phyloP scores from a whole-genome alignment of 1,284 basidiomycete species.

The Trametes versicolor region DNA sequence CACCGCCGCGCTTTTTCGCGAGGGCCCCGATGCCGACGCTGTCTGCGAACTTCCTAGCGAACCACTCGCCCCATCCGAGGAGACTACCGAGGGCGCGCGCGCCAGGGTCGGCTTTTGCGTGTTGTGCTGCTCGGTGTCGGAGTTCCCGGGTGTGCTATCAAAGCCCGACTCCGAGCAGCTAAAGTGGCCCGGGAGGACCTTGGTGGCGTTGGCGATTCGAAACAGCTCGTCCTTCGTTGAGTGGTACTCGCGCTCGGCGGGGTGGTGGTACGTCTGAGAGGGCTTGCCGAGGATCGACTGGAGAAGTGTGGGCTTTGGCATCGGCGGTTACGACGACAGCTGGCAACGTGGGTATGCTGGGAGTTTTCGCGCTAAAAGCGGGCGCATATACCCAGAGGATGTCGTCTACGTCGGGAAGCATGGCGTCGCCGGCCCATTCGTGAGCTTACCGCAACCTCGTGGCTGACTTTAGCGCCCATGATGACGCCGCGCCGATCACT shows the following conservation, averaged over 20 bases:
- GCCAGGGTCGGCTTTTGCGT: neutral
- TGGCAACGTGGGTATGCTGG: slow-evolving; percentile 19
- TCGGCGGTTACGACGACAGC: slow-evolving; percentile 38
- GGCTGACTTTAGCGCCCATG: slow-evolving; percentile 8
- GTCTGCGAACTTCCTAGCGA: slow-evolving; percentile 2
- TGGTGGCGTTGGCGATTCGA: slow-evolving; percentile 39
- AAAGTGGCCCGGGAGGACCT: slow-evolving; percentile 31
- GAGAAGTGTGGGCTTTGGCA: slow-evolving; percentile 67
- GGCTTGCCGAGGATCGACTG: slow-evolving; percentile 66
- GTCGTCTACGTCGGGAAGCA: slow-evolving; percentile 18
- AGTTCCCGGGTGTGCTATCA: slow-evolving; percentile 34
- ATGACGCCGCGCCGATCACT: neutral
- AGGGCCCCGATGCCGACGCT: slow-evolving; percentile 1
- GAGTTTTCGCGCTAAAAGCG: slow-evolving; percentile 6
- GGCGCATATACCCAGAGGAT: slow-evolving; percentile 21
- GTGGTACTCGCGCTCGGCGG: slow-evolving; percentile 56
- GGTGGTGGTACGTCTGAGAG: slow-evolving; percentile 63
- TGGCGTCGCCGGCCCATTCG: neutral
- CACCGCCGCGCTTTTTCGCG: slow-evolving; percentile 14
- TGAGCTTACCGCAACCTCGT: neutral
- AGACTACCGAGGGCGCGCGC: slow-evolving; percentile 16
- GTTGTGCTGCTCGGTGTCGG: slow-evolving; percentile 28
- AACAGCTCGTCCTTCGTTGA: slow-evolving; percentile 55
- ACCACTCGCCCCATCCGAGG: slow-evolving; percentile 20
- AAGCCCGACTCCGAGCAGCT: slow-evolving; percentile 33